Conservation (phyloP, 192 early-diverging fungal genomes). For the Podila verticillata region DNA sequence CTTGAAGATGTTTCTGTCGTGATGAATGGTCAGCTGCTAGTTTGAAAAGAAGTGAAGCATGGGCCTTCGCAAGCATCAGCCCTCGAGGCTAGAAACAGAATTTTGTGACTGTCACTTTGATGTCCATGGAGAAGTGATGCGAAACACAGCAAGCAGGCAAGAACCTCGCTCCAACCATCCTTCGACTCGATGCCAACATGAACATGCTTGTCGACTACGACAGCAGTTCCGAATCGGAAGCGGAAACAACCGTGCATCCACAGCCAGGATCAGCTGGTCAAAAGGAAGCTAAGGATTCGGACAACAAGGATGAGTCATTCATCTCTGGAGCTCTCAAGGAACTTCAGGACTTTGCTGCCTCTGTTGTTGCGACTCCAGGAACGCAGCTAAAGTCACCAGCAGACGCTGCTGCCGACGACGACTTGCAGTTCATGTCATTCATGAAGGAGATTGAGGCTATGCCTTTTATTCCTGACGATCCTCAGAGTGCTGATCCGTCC, state of each 20-base stretch:
- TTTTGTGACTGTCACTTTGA: too few relatives aligned
- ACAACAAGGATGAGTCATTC: constrained; percentile 9
- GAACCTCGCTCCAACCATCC: too few relatives aligned
- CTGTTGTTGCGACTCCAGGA: background rate
- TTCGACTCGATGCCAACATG: constrained; percentile 16
- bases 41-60: background rate
- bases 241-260: too few relatives aligned
- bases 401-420: constrained; percentile 5
- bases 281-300: background rate
- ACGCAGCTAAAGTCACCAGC: background rate
- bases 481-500: background rate
- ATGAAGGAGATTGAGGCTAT: constrained; percentile 35
- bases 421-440: constrained; percentile 21
- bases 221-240: constrained; percentile 32
- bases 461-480: constrained; percentile 11
- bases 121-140: background rate
- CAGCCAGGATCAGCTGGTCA: background rate
- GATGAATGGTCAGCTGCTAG: background rate
- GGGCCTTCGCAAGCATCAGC: background rate
- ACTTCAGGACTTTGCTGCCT: constrained; percentile 32
- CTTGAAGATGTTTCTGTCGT: background rate
- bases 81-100: background rate
- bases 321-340: constrained; percentile 29
- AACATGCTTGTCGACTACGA: constrained; percentile 32
- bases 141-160: background rate